phyloP scores from a whole-genome alignment of 2,329 filamentous ascomycete species.

The Curvularia spicifera region DNA sequence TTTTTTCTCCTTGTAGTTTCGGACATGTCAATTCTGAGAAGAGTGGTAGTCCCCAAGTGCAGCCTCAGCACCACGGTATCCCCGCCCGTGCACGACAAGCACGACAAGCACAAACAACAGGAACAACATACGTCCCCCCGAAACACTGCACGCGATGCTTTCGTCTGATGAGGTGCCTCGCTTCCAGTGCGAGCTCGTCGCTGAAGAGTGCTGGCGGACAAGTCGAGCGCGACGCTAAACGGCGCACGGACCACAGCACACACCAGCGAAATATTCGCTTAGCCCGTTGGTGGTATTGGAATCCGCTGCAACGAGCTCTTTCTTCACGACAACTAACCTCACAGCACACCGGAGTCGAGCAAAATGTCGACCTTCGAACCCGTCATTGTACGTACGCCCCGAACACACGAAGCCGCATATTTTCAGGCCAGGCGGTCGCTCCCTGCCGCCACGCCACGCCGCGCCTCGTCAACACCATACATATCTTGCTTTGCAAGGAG shows the following conservation, averaged over 20 bases:
- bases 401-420: conserved; percentile 19
- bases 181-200: neutral
- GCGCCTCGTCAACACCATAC: conserved; percentile 12
- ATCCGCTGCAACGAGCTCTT: conserved; percentile 23
- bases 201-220: neutral
- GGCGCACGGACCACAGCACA: conserved; percentile 14
- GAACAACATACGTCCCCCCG: neutral
- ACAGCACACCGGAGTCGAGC: conserved; percentile 44
- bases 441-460: conserved; percentile 17
- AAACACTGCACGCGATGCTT: neutral
- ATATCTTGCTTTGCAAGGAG: conserved; percentile 11
- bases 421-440: conserved; percentile 18
- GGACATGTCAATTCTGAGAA: neutral
- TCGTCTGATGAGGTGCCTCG: neutral
- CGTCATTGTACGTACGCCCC: conserved; percentile 63
- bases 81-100: neutral
- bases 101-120: no score
- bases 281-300: conserved; percentile 12
- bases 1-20: neutral
- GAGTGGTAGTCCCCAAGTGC: neutral
- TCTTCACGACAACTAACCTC: conserved; percentile 38
- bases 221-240: conserved; percentile 12
- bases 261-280: conserved; percentile 17
- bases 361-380: conserved; percentile 72
- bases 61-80: neutral